phyloP scores from a whole-genome alignment of 352 stramenopile species.

The Phytophthora brassicae region DNA sequence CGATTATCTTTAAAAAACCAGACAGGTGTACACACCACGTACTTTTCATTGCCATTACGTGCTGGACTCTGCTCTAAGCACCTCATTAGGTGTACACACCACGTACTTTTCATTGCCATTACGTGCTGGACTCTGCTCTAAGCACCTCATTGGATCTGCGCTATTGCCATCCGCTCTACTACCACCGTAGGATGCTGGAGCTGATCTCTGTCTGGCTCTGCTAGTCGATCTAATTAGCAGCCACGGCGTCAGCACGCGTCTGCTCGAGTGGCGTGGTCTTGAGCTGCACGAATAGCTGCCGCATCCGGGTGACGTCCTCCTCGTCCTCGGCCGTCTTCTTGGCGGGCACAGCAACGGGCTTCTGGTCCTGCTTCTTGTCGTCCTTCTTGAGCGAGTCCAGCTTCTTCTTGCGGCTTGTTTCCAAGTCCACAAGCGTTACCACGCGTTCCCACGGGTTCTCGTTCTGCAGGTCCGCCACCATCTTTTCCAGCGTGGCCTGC shows the following conservation, averaged over 20 bases:
- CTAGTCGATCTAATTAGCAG: slow-evolving; percentile 41
- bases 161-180: slow-evolving; percentile 9
- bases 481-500: slow-evolving; percentile 93
- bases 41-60: slow-evolving; percentile 16
- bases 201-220: slow-evolving; percentile 16
- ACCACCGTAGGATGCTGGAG: slow-evolving; percentile 11
- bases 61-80: slow-evolving; percentile 2
- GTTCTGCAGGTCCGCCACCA: slow-evolving; percentile 93
- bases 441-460: slow-evolving; percentile 94
- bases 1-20: slow-evolving; percentile 29
- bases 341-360: slow-evolving; percentile 36
- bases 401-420: slow-evolving; percentile 74
- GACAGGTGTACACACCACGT: slow-evolving; percentile 1
- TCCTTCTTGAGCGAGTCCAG: slow-evolving; percentile 56
- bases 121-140: slow-evolving; percentile 3
- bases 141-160: not conserved
- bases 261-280: slow-evolving; percentile 91
- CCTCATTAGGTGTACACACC: not conserved
- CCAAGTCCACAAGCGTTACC: slow-evolving; percentile 92
- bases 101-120: slow-evolving; percentile 15
- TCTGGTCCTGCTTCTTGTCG: slow-evolving; percentile 51
- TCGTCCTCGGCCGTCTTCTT: slow-evolving; percentile 75
- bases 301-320: slow-evolving; percentile 91
- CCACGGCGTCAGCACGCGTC: slow-evolving; percentile 54
- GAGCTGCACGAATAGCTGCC: slow-evolving; percentile 92